Percentiles rank a stretch among this genome's conserved stretches.
Evolutionary conservation across 495 filamentous ascomycete genomes (phyloP).

Genomic region (Penicillium mononematosum): DNA sequence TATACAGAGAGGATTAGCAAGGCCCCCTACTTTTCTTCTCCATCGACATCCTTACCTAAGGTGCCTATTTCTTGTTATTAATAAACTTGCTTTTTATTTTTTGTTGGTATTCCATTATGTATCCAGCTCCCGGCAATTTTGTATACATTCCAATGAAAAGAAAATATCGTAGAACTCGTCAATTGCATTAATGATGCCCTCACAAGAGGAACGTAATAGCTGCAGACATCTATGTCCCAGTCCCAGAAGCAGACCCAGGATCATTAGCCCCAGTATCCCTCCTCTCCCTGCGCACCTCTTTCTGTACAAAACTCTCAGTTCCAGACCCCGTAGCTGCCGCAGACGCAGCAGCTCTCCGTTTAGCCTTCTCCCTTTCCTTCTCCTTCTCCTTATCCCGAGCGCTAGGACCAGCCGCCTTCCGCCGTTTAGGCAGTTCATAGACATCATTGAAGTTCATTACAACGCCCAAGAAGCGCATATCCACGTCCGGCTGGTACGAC

Average conservation of each 20-base stretch:
- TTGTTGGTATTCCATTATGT: neutral
- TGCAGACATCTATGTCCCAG: constrained; percentile 6
- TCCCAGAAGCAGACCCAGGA: constrained; percentile 2
- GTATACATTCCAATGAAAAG: neutral
- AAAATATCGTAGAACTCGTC: constrained; percentile 12
- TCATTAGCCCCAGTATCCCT: constrained; percentile 17
- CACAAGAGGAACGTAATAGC: neutral
- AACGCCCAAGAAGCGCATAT: constrained; percentile 92
- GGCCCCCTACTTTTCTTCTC: too few relatives aligned
- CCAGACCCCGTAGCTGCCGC: constrained; percentile 16
- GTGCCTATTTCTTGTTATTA: too few relatives aligned
- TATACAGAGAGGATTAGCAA: too few relatives aligned
- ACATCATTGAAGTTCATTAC: constrained; percentile 99
- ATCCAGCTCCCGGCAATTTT: neutral
- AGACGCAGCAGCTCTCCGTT: constrained; percentile 28
- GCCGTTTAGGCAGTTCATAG: constrained; percentile 70
- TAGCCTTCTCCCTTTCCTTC: constrained; percentile 28
- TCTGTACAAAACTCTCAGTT: constrained; percentile 15
- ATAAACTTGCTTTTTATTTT: neutral
- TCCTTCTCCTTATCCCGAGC: constrained; percentile 41
- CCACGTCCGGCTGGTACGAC: constrained; percentile 88
- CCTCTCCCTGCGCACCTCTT: constrained; percentile 26
- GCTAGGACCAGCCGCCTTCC: constrained; percentile 35
- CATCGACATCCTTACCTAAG: too few relatives aligned
- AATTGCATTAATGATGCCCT: constrained; percentile 9